Conservation (phyloP, 345 rosid species). For the Nasturtium officinale region DNA sequence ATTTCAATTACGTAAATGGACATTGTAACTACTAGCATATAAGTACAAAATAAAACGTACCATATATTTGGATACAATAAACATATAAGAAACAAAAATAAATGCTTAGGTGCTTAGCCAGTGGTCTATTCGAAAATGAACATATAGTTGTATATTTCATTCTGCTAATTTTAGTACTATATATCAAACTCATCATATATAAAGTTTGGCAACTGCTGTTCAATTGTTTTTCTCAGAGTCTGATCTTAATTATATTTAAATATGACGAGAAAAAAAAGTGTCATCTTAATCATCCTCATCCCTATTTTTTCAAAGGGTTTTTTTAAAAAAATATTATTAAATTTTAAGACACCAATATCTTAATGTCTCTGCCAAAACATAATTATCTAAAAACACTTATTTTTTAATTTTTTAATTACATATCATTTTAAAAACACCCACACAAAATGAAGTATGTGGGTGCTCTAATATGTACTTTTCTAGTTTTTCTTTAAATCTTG, state of each 20-base stretch:
- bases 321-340: too few species aligned
- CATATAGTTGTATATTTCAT: constrained; percentile 17
- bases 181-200: constrained; percentile 25
- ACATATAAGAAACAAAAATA: not conserved
- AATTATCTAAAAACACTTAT: too few species aligned
- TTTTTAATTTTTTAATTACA: too few species aligned
- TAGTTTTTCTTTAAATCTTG: not conserved
- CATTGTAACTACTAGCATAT: constrained; percentile 34
- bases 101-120: constrained; percentile 35
- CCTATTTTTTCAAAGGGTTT: too few species aligned
- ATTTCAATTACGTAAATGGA: constrained; percentile 24
- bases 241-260: not conserved
- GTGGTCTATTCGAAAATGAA: constrained; percentile 32
- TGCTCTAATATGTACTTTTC: too few species aligned
- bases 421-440: too few species aligned
- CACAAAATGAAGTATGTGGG: too few species aligned
- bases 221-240: not conserved
- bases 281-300: too few species aligned
- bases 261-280: too few species aligned
- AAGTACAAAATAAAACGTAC: constrained; percentile 17
- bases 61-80: constrained; percentile 22
- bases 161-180: constrained; percentile 25
- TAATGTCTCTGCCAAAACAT: too few species aligned
- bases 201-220: constrained; percentile 21
- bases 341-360: too few species aligned